phyloP scores from a whole-genome alignment of 2,329 filamentous ascomycete genomes.

The Alternaria longipes region DNA sequence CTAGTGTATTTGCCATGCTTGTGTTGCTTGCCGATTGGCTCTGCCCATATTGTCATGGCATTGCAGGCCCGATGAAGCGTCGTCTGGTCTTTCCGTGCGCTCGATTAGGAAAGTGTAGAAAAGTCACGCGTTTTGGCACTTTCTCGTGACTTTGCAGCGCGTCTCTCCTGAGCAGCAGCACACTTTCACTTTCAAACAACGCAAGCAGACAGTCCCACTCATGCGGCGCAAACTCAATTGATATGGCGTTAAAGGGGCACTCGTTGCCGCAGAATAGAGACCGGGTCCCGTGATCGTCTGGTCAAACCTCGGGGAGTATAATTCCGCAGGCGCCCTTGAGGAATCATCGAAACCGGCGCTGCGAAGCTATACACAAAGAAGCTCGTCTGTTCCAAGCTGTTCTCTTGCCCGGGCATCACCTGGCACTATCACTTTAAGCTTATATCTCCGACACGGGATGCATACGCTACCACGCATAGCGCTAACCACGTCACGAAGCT shows the following conservation, averaged over 20 bases:
- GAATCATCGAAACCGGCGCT: not conserved
- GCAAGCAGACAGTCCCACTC: not conserved
- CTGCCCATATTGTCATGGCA: conserved; percentile 12
- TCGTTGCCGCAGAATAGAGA: not conserved
- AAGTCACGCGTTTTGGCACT: conserved; percentile 19
- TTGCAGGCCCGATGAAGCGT: conserved; percentile 17
- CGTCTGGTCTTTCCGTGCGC: conserved; percentile 5
- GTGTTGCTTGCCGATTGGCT: conserved; percentile 24
- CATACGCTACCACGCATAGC: conserved; percentile 8
- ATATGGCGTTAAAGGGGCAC: not conserved
- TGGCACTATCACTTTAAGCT: not conserved
- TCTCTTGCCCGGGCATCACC: conserved; percentile 4
- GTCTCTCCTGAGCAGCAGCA: not conserved
- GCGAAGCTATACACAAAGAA: not conserved
- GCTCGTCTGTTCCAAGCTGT: not conserved
- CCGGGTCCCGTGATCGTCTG: not conserved
- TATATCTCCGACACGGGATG: conserved; percentile 8
- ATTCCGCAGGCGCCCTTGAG: not conserved
- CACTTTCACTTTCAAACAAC: not conserved
- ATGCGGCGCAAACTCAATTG: not conserved
- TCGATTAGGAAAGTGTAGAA: conserved; percentile 5
- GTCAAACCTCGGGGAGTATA: not conserved
- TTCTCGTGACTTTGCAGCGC: conserved; percentile 10
- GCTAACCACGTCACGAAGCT: conserved; percentile 21
- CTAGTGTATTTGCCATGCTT: conserved; percentile 4